Base-by-base conservation (phyloP, 495 filamentous ascomycete genomes). In the Podospora pseudocomata region DNA sequence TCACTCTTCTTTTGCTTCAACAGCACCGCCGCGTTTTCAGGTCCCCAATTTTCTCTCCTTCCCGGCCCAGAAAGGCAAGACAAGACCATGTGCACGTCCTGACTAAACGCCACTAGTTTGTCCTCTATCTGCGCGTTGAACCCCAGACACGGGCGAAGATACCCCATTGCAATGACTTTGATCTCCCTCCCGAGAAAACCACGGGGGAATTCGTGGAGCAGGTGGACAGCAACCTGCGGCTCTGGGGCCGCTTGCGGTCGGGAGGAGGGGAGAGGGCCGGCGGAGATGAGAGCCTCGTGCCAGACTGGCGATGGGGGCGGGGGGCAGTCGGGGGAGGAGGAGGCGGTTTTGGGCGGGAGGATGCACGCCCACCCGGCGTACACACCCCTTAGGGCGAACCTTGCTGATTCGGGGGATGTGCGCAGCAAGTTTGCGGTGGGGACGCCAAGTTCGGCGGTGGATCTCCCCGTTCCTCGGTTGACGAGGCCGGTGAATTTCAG, bases 281-380 rank as follows among this genome's bases (percentile, higher is more conserved):
- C 73, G 2, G 85, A 85, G 49, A 91, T 77, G 34, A 90, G 76
- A 13, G 79, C 75, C 68, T 86, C 81, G 30, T 82, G 75, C 26
- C 27, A 55, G 5, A 28, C 13, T 32, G 30, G 30, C 20, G 20
- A 23, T 5, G 4, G 30, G 56, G 55, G 9, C 20, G 34, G 39
- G 6, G 59, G 63, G 23, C 0, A 15, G 20, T 23, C 20, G 20
- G 20, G 20, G 1, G 2, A 1, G n/a, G 13, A n/a, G 53, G 54
- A 5, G 39, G 9, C 15, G 39, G 9, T 16, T 49, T 49, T 49
- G 44, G 49, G 73, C 1, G 70, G 71, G 13, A 78, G 54, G 18
- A 87, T 63, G 30, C 82, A 76, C 4, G 82, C 81, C 87, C 89
- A 91, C 34, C 85, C 88, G 68, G 89, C 88, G 70, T 88, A 91